These are phyloP conservation scores for Cystobasidium slooffiae DNA, from an alignment of 1,284 basidiomycete genomes.

Conservation along the genomic window DNA sequence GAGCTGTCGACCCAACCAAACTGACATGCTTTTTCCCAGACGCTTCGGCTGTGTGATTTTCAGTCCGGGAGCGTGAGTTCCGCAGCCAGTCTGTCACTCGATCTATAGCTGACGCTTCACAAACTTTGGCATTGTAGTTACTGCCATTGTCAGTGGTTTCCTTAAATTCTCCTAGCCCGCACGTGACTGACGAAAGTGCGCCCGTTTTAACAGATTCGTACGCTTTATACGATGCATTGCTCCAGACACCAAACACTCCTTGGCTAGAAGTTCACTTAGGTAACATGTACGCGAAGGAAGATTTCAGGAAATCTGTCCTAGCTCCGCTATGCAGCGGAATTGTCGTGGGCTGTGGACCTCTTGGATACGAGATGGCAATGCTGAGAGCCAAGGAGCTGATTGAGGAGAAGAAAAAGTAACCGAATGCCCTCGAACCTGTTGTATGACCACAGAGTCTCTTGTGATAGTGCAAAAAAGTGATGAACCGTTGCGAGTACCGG, in stretches of 20 bases:
- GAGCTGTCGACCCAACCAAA: background rate
- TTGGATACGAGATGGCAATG: conserved; percentile 39
- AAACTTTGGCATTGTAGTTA: background rate
- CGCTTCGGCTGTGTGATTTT: conserved; percentile 38
- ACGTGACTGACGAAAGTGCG: background rate
- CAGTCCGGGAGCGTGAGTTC: conserved; percentile 35
- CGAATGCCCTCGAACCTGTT: background rate
- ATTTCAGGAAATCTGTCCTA: conserved; percentile 35
- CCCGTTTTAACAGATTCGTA: conserved; percentile 28
- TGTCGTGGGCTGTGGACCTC: conserved; percentile 34
- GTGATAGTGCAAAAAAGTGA: too few species aligned
- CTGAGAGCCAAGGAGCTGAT: conserved; percentile 28
- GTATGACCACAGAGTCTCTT: too few species aligned
- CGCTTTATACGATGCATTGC: conserved; percentile 33
- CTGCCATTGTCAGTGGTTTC: conserved; percentile 25
- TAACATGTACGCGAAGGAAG: conserved; percentile 36
- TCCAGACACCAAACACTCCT: conserved; percentile 21
- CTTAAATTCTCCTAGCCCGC: too few species aligned
- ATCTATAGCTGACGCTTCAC: conserved; percentile 2
- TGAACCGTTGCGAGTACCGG: too few species aligned
- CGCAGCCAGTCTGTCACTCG: too few species aligned
- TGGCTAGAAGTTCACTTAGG: conserved; percentile 38
- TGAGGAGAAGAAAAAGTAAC: conserved; percentile 30
- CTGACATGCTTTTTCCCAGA: background rate
- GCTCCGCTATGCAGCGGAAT: conserved; percentile 33